Evolutionary conservation across 2,329 filamentous ascomycete species (phyloP), one percentile per base, ranked within the genome.

Genomic region (Penicillium sp.): DNA sequence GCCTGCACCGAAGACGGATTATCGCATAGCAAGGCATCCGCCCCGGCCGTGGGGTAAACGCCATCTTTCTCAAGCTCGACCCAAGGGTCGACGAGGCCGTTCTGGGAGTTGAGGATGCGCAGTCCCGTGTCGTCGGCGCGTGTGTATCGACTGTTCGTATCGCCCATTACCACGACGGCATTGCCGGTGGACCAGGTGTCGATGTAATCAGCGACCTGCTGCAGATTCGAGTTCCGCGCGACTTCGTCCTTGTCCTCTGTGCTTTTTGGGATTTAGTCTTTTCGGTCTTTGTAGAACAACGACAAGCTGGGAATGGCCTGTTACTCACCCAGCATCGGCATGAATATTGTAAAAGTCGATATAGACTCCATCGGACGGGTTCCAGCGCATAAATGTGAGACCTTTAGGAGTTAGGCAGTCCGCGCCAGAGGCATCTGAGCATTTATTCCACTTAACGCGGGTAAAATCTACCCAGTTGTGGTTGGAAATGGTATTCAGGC

Each of bases 361-460:
- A 56, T 81, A 85, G 7, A 83, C 78, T 14, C 79, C 79, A 34
- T 77, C 73, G 8, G 76, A 77, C 13, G 87, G 61, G 18, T 76
- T 70, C 38, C 81, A 69, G 11, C 84, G 80, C 84, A 88, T 87
- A 44, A 84, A 84, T 0, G 84, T 87, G 68, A 87, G 88, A 13
- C 86, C 86, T 70, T 89, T 89, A 19, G 84, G 86, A 0, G 85
- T 88, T 58, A 88, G 72, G 66, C 86, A 88, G 67, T 89, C 86
- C 1, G 68, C 63, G 0, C 77, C 78, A 0, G 80, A 82, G 34
- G 78, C 78, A 63, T 82, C 69, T 54, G 80, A 83, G 71, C 66
- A 68, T 2, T 39, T 59, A n/a, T 53, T 55, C 85, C 86, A 89
- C 63, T 84, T 83, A 45, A 79, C 72, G 13, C 85, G 80, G 40